Percentiles rank a stretch among this genome's conserved stretches.
These are phyloP conservation scores for Colletotrichum tropicicola DNA, from an alignment of 2,329 filamentous ascomycete genomes.

Conservation along the genomic window DNA sequence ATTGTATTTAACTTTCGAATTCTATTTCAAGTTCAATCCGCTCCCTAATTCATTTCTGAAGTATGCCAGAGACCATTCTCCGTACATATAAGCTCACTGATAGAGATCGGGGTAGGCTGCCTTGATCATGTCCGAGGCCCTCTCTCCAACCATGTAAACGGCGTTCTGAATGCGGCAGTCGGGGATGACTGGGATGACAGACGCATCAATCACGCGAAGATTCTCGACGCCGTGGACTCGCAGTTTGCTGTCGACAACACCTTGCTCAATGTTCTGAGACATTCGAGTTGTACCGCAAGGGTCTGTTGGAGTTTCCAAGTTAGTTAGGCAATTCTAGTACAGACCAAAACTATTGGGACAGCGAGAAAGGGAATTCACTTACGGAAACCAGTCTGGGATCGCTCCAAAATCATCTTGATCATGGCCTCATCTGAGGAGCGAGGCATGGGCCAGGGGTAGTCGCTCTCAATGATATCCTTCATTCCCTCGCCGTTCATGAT, in stretches of 20 bases:
- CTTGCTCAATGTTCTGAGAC: constrained; percentile 58
- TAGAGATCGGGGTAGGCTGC: constrained; percentile 28
- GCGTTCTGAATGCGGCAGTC: constrained; percentile 68
- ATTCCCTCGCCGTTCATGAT: constrained; percentile 65
- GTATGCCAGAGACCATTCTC: too few relatives aligned
- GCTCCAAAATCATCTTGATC: constrained; percentile 63
- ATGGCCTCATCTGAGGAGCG: constrained; percentile 63
- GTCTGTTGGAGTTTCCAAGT: too few relatives aligned
- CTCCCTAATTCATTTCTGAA: too few relatives aligned
- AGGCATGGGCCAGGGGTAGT: constrained; percentile 71
- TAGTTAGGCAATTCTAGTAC: too few relatives aligned
- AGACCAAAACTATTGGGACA: too few relatives aligned
- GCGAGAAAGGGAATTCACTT: constrained; percentile 27
- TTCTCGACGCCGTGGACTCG: constrained; percentile 62
- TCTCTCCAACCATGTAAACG: constrained; percentile 69
- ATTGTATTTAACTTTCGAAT: too few relatives aligned
- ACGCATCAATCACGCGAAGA: constrained; percentile 65
- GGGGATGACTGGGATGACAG: constrained; percentile 62
- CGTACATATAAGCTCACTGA: constrained; percentile 37
- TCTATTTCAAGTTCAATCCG: too few relatives aligned
- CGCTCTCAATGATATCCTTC: constrained; percentile 59
- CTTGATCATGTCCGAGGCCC: constrained; percentile 39
- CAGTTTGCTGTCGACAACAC: constrained; percentile 60
- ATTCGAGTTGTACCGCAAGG: constrained; percentile 65
- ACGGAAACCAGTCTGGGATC: constrained; percentile 67